Percentiles rank a stretch among this genome's conserved stretches.
Conservation (phyloP, 495 filamentous ascomycete species). For the Tuber melanosporum region DNA sequence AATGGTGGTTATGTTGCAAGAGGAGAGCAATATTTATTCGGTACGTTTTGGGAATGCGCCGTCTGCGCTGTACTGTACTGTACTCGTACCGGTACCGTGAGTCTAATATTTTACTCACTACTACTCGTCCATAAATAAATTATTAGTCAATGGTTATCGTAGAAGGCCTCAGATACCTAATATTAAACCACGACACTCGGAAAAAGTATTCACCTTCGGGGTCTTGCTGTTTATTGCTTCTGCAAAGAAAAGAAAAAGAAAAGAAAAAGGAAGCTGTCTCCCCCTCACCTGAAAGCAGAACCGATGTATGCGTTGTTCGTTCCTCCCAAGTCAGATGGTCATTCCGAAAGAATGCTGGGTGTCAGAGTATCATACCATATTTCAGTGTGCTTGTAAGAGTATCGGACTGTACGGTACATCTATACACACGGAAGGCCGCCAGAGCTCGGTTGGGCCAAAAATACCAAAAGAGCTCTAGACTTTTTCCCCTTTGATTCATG, state of each 20-base stretch:
- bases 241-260: background rate
- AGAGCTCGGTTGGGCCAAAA: background rate
- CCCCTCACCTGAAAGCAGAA: background rate
- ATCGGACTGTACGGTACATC: background rate
- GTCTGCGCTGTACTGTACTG: background rate
- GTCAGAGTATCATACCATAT: background rate
- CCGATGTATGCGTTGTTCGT: background rate
- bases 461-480: background rate
- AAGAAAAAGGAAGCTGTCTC: background rate
- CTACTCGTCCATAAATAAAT: background rate
- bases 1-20: background rate
- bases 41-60: background rate
- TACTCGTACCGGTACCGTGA: background rate
- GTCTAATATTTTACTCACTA: background rate
- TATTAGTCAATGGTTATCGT: background rate
- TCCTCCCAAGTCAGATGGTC: background rate
- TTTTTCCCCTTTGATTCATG: background rate
- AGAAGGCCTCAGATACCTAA: background rate
- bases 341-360: background rate
- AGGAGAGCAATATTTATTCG: background rate
- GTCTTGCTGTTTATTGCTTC: background rate
- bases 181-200: background rate
- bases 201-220: background rate
- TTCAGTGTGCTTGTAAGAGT: background rate
- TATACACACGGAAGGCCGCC: background rate